phyloP scores from a whole-genome alignment of 139 green algal species.

The Mesotaenium endlicherianum region DNA sequence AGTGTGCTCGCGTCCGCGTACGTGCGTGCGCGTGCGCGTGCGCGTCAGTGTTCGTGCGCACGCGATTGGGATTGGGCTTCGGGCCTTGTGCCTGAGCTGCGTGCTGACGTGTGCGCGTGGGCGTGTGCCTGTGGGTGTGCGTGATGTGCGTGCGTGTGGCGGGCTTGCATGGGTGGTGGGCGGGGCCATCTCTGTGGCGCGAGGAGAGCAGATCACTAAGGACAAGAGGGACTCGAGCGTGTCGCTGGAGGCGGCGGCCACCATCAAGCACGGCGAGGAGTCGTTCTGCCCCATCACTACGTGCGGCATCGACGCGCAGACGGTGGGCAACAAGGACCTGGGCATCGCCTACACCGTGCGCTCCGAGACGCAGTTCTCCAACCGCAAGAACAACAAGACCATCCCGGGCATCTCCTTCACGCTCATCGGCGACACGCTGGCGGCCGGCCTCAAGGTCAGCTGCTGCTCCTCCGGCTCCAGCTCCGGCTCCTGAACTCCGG shows the following conservation, averaged over 20 bases:
- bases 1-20: too few species aligned
- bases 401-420: conserved; percentile 41
- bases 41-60: too few species aligned
- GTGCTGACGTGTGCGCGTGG: too few species aligned
- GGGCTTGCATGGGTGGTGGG: too few species aligned
- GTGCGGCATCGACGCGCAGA: conserved; percentile 65
- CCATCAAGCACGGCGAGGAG: conserved; percentile 56
- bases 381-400: conserved; percentile 52
- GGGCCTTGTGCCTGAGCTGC: too few species aligned
- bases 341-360: conserved; percentile 65
- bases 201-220: conserved; percentile 67
- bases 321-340: conserved; percentile 66
- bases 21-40: too few species aligned
- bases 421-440: conserved; percentile 35
- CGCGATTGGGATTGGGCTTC: too few species aligned
- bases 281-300: conserved; percentile 53
- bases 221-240: conserved; percentile 69
- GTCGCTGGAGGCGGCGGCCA: conserved; percentile 61
- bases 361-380: conserved; percentile 64
- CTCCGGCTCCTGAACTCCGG: neutral
- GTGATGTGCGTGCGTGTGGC: too few species aligned
- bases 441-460: conserved; percentile 45
- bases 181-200: too few species aligned
- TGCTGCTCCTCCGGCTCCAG: neutral
- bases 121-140: too few species aligned